A percentile compares a stretch with the other conserved stretches of the same genome.
Evolutionary conservation across 2,329 filamentous ascomycete species (phyloP).

Genomic region (Plenodomus lindquistii): DNA sequence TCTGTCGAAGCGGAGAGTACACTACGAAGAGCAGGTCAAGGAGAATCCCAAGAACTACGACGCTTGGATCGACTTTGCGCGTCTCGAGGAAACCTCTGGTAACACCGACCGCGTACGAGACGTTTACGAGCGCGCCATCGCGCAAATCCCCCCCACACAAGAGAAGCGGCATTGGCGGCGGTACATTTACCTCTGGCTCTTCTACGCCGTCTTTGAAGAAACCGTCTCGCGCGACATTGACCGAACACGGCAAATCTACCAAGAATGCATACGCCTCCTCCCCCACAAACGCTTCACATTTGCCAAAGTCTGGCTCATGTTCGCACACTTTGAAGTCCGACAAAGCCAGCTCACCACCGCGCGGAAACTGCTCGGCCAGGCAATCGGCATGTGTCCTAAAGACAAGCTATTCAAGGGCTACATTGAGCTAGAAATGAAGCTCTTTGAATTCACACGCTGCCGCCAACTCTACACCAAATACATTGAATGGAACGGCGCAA

Average conservation of each 20-base stretch:
- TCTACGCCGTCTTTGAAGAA: slow-evolving; percentile 96
- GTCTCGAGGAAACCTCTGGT: slow-evolving; percentile 83
- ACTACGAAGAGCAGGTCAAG: slow-evolving; percentile 93
- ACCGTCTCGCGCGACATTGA: slow-evolving; percentile 77
- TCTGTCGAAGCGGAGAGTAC: slow-evolving; percentile 85
- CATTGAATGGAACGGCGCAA: slow-evolving; percentile 86
- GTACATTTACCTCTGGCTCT: slow-evolving; percentile 97
- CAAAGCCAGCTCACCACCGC: slow-evolving; percentile 80
- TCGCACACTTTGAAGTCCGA: slow-evolving; percentile 89
- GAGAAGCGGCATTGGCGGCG: slow-evolving; percentile 97
- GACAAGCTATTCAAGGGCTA: slow-evolving; percentile 94
- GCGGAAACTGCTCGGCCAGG: slow-evolving; percentile 84
- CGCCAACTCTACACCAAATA: slow-evolving; percentile 92
- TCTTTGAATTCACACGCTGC: slow-evolving; percentile 93
- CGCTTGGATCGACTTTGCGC: slow-evolving; percentile 92
- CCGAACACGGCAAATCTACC: slow-evolving; percentile 86
- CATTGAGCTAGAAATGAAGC: slow-evolving; percentile 85
- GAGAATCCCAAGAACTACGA: slow-evolving; percentile 98
- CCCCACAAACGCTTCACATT: slow-evolving; percentile 98
- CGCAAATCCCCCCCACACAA: slow-evolving; percentile 90
- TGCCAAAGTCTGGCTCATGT: slow-evolving; percentile 92
- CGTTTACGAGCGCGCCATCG: slow-evolving; percentile 92
- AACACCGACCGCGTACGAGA: slow-evolving; percentile 85
- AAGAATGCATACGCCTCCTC: slow-evolving; percentile 81
- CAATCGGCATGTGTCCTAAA: slow-evolving; percentile 94